Evolutionary conservation across 306 rosid genomes (phyloP).

Genomic region (Cucurbita ficifolia): DNA sequence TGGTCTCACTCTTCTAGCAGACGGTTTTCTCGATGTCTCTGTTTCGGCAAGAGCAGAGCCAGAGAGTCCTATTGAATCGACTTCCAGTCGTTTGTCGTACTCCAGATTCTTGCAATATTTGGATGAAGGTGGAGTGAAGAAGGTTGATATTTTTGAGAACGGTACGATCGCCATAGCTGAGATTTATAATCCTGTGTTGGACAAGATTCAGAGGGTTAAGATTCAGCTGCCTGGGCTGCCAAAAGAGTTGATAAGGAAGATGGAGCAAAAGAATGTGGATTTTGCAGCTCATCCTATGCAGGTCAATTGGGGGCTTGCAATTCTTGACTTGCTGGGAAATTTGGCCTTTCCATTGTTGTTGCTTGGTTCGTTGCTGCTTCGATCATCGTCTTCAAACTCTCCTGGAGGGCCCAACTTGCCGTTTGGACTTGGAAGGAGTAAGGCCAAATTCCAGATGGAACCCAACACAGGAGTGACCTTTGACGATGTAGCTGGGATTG

Average conservation of each 20-base stretch:
- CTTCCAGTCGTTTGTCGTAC: slow-evolving; percentile 48
- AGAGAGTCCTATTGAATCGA: slow-evolving; percentile 37
- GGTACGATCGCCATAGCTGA: slow-evolving; percentile 64
- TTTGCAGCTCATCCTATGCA: slow-evolving; percentile 55
- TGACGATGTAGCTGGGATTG: slow-evolving; percentile 70
- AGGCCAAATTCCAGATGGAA: slow-evolving; percentile 71
- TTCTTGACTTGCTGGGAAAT: slow-evolving; percentile 39
- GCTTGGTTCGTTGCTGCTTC: slow-evolving; percentile 33
- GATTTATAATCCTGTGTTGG: slow-evolving; percentile 37
- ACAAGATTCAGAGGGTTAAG: slow-evolving; percentile 52
- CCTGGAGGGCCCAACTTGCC: slow-evolving; percentile 64
- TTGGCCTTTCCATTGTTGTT: slow-evolving; percentile 57
- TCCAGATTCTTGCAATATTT: slow-evolving; percentile 59
- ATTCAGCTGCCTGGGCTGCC: slow-evolving; percentile 63
- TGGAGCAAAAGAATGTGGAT: slow-evolving; percentile 44
- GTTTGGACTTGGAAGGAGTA: slow-evolving; percentile 70
- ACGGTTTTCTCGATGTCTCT: slow-evolving; percentile 23
- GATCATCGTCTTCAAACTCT: slow-evolving; percentile 26
- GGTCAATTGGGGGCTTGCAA: slow-evolving; percentile 23
- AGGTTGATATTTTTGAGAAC: slow-evolving; percentile 60
- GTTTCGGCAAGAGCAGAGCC: slow-evolving; percentile 41
- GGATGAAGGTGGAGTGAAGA: slow-evolving; percentile 45
- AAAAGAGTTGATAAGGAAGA: slow-evolving; percentile 39
- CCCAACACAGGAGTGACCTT: slow-evolving; percentile 77
- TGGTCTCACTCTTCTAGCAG: slow-evolving; percentile 17